Evolutionary conservation across 2,329 filamentous ascomycete species (phyloP), one percentile per base, ranked within the genome.

Genomic region (Seiridium unicorne): DNA sequence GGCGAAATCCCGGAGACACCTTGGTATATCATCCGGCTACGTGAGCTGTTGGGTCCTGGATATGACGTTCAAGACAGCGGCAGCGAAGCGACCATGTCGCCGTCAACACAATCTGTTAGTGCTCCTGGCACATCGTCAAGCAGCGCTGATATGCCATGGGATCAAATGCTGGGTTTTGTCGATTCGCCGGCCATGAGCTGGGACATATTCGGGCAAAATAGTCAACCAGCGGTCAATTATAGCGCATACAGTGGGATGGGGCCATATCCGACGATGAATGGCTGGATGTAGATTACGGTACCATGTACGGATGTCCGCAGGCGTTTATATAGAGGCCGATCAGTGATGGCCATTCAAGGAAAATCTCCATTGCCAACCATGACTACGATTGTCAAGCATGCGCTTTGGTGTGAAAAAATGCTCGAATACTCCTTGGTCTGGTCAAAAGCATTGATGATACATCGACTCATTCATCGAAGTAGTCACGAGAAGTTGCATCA

Each of bases 21-120:
- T 0, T 64, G 64, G 3, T 85, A 77, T 51, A 76, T 87, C 44
- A 65, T 70, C 18, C 79, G 73, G 44, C 72, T 86, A 9, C 78
- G 76, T 47, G 69, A 74, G 1, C 65, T 75, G 26, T 68, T 84
- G 32, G 78, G 80, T 6, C 68, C 69, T 42, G 71, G 72, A 31
- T 72, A 83, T 26, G 46, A 63, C 55, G 75, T 70, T 70, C 59
- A 69, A 62, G 62, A 70, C 61, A 60, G 67, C 55, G 60, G 69
- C 61, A 59, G 65, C 61, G 44, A 64, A 54, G 64, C 70, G 35
- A 44, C 59, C 26, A 11, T 44, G 55, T 57, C 7, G 58, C 61
- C 51, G 26, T 58, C 40, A 54, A 55, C n/a, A 44, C 49, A n/a
- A 18, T 46, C 36, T 31, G n/a, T 36, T 34, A 38, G 11, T 26